Evolutionary conservation across 1,284 basidiomycete species (phyloP), one percentile per base, ranked within the genome.

Genomic region (Ceratorhiza oryzae-sativae): DNA sequence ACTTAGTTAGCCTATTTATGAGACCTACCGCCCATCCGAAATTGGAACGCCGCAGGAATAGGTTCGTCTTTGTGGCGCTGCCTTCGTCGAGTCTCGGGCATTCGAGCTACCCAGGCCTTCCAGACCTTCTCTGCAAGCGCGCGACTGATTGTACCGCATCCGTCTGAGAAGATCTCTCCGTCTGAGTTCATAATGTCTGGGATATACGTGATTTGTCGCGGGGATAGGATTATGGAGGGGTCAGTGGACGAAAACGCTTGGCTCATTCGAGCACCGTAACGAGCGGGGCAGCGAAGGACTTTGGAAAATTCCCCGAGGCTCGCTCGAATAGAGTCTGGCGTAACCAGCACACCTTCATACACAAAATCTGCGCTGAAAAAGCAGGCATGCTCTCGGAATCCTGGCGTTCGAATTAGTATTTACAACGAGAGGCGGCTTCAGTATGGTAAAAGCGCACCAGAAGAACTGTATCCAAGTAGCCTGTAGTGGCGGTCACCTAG

Each of bases 141-240:
- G n/a, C 30, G 62, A 25, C 72, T 73, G 12, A 74, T 72, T 9
- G 62, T 72, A 15, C 73, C 73, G 41, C 68, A 62, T 13, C 73
- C 73, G 58, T 74, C 73, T 25, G 73, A 73, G 34, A 72, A 73
- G n/a, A 23, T 32, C 23, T 71, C 25, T 6, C 32, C n/a, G 12
- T 55, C 30, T 45, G n/a, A 67, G 10, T 6, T 39, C 15, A 12
- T 59, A 10, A 59, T 15, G 23, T 59, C 56, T 18, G 18, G 13
- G 8, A 41, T 41, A 23, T 15, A 8, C 23, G 9, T 36, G 34
- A 59, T 59, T 13, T 23, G n/a, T 5, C n/a, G 36, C 3, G 4
- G 20, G 15, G 34, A 3, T 25, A 59, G 15, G 36, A 41, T 23
- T 41, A 59, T 41, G 13, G 56, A 59, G 6, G 56, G 56, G 15